A percentile compares a stretch with the other conserved stretches of the same genome.
phyloP scores from a whole-genome alignment of 805 yeast species.

The Lipomyces orientalis region DNA sequence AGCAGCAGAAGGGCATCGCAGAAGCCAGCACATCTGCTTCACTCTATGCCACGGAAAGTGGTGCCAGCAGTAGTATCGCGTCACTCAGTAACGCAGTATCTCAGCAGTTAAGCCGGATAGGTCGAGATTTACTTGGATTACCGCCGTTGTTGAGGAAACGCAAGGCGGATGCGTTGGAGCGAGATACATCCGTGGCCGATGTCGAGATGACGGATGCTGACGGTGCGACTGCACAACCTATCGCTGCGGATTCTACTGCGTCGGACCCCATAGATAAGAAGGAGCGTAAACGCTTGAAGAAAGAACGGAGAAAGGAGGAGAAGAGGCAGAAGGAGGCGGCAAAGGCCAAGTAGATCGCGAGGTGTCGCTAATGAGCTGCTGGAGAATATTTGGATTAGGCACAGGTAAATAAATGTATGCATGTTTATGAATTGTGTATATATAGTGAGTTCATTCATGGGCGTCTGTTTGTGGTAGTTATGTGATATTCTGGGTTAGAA shows the following conservation, averaged over 20 bases:
- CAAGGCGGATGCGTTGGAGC: constrained; percentile 13
- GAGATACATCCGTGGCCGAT: constrained; percentile 25
- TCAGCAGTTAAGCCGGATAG: constrained; percentile 73
- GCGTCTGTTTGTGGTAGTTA: background rate
- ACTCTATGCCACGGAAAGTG: background rate
- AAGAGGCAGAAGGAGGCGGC: constrained; percentile 20
- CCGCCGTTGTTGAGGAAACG: constrained; percentile 57
- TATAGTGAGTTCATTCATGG: background rate
- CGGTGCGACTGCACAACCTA: background rate
- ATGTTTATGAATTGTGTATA: background rate
- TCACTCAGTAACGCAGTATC: constrained; percentile 51
- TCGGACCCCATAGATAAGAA: constrained; percentile 24
- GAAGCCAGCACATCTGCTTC: background rate
- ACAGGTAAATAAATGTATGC: background rate
- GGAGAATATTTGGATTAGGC: background rate
- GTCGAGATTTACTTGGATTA: constrained; percentile 78
- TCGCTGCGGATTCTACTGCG: background rate
- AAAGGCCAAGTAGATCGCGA: background rate
- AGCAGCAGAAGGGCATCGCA: constrained; percentile 32
- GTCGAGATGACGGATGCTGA: constrained; percentile 21
- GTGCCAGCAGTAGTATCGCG: constrained; percentile 2
- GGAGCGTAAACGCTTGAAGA: constrained; percentile 35
- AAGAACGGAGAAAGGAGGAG: constrained; percentile 31
- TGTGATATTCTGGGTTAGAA: background rate
- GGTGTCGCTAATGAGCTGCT: background rate